These are phyloP conservation scores for Schwanniomyces polymorphus DNA, from an alignment of 805 yeast genomes.

Conservation along the genomic window DNA sequence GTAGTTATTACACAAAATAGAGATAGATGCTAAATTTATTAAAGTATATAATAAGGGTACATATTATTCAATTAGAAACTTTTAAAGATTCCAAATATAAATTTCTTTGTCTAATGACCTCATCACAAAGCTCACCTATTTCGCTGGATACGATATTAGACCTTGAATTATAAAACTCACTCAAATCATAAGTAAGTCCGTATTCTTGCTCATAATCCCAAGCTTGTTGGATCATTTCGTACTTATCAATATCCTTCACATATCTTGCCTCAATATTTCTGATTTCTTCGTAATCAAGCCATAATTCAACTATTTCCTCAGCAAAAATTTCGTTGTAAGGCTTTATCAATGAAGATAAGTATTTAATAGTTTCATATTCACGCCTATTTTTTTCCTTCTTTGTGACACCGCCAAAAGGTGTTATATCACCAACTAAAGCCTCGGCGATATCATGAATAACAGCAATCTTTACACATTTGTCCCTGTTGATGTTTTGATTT, in stretches of 20 bases:
- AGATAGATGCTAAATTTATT: neutral
- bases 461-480: conserved; percentile 80
- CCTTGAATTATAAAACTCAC: conserved; percentile 68
- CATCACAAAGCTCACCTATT: conserved; percentile 68
- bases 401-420: conserved; percentile 67
- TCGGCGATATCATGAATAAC: conserved; percentile 95
- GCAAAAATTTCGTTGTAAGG: conserved; percentile 69
- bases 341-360: conserved; percentile 56
- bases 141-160: conserved; percentile 67
- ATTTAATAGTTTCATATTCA: conserved; percentile 71
- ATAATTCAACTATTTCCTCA: conserved; percentile 62
- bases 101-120: conserved; percentile 21
- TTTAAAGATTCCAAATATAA: conserved; percentile 9
- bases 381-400: conserved; percentile 84
- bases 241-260: conserved; percentile 93
- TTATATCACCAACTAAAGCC: conserved; percentile 89
- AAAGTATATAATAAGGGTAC: neutral
- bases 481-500: conserved; percentile 52
- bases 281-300: conserved; percentile 90
- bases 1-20: neutral
- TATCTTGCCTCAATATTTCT: conserved; percentile 79
- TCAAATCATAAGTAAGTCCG: conserved; percentile 56
- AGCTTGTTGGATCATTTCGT: conserved; percentile 79
- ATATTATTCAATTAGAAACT: neutral
- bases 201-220: conserved; percentile 77